Evolutionary conservation across 768 basidiomycete genomes (phyloP).

Genomic region (Termitomyces sp.): DNA sequence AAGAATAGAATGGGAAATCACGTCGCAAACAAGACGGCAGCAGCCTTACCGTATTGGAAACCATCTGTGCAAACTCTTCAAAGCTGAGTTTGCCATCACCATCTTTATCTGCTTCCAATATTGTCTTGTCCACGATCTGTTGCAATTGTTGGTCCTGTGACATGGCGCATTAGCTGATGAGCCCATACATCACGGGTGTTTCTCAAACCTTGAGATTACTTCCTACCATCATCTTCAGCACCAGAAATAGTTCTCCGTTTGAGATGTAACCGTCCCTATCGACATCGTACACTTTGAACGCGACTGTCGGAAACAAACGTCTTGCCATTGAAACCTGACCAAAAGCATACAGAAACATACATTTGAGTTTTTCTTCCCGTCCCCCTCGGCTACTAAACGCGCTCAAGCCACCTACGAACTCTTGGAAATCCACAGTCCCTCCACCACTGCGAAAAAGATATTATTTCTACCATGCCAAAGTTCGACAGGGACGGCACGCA

Average conservation of each 20-base stretch:
- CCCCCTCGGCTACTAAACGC: conserved; percentile 97
- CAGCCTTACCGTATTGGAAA: conserved; percentile 92
- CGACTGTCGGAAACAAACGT: conserved; percentile 50
- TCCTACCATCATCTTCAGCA: conserved; percentile 99
- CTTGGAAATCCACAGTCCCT: conserved; percentile 98
- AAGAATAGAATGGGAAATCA: neutral
- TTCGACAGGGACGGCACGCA: conserved; percentile 37
- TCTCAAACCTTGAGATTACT: conserved; percentile 86
- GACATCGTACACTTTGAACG: conserved; percentile 99
- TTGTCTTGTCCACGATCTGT: conserved; percentile 99
- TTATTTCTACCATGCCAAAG: conserved; percentile 3
- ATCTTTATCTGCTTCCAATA: conserved; percentile 99
- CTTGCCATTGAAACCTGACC: neutral
- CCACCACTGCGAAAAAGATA: conserved; percentile 62
- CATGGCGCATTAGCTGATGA: conserved; percentile 1
- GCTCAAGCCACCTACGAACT: conserved; percentile 96
- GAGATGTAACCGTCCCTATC: conserved; percentile 97
- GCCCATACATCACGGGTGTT: conserved; percentile 11
- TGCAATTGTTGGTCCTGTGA: conserved; percentile 93
- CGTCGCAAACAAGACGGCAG: conserved; percentile 2
- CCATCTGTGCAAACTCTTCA: conserved; percentile 95
- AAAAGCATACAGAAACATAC: conserved; percentile 41
- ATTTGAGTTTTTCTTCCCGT: conserved; percentile 92
- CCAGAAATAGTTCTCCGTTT: conserved; percentile 96
- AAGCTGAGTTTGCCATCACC: conserved; percentile 97